These are phyloP conservation scores for Erythrobasidium hasegawianum DNA, from an alignment of 1,284 basidiomycete genomes.

Conservation along the genomic window DNA sequence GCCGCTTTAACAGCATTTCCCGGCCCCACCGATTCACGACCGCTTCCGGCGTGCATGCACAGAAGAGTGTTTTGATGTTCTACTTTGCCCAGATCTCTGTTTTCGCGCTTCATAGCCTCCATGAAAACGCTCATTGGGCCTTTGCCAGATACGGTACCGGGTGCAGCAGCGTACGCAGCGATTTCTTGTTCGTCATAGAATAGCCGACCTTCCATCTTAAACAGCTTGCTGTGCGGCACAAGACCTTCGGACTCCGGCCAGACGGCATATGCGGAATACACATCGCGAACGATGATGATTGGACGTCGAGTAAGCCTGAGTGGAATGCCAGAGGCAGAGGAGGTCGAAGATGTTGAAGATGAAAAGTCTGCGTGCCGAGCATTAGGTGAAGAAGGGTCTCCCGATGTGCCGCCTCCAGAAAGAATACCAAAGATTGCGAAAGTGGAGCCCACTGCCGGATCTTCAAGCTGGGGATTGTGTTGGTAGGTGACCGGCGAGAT, in stretches of 20 bases:
- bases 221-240: slow-evolving; percentile 76
- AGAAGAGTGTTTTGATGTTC: slow-evolving; percentile 41
- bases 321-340: slow-evolving; percentile 1
- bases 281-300: slow-evolving; percentile 11
- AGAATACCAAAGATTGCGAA: slow-evolving; percentile 31
- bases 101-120: slow-evolving; percentile 51
- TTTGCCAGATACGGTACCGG: not conserved
- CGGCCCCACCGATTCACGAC: slow-evolving; percentile 72
- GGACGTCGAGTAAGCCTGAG: slow-evolving; percentile 28
- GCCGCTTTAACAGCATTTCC: slow-evolving; percentile 68
- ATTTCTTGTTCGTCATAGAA: slow-evolving; percentile 38
- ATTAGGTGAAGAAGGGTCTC: not conserved
- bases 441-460: slow-evolving; percentile 14
- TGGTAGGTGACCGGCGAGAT: slow-evolving; percentile 10
- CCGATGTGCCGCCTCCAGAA: not conserved
- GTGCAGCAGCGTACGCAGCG: slow-evolving; percentile 14
- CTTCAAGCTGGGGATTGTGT: slow-evolving; percentile 29
- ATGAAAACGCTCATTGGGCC: slow-evolving; percentile 18
- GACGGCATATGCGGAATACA: slow-evolving; percentile 65
- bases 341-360: not conserved
- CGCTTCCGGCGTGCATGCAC: slow-evolving; percentile 46
- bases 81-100: slow-evolving; percentile 35
- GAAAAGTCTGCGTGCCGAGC: not conserved
- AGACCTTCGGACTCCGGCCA: slow-evolving; percentile 93
- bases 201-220: slow-evolving; percentile 63